Percentiles rank a stretch among this genome's conserved stretches.
Conservation (phyloP, 441 rosid species). For the Biscutella laevigata region DNA sequence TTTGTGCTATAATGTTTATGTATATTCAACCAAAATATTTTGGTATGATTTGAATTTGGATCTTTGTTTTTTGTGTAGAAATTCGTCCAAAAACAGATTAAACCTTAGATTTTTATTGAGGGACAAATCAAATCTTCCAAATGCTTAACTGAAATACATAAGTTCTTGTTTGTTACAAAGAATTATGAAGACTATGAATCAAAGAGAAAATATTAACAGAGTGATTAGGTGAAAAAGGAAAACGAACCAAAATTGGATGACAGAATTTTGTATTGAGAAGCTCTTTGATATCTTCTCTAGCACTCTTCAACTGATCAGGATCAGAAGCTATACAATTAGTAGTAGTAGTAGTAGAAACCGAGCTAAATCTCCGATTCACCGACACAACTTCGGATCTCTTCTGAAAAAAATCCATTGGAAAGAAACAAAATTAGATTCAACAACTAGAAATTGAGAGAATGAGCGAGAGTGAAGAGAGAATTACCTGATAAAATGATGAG, state of each 20-base stretch:
- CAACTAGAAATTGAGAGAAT: neutral
- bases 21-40: too few relatives aligned
- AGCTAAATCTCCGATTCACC: slow-evolving; percentile 31
- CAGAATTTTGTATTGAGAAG: slow-evolving; percentile 61
- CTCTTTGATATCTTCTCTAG: slow-evolving; percentile 80
- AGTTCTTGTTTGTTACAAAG: too few relatives aligned
- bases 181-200: too few relatives aligned
- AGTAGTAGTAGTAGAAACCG: slow-evolving; percentile 30
- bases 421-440: neutral
- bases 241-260: slow-evolving; percentile 71
- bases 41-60: too few relatives aligned
- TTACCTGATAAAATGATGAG: slow-evolving; percentile 37
- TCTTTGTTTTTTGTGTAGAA: too few relatives aligned
- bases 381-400: slow-evolving; percentile 26
- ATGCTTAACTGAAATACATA: too few relatives aligned
- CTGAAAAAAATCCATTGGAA: slow-evolving; percentile 26
- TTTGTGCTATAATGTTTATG: too few relatives aligned
- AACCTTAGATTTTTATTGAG: too few relatives aligned
- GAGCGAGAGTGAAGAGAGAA: neutral
- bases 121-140: too few relatives aligned
- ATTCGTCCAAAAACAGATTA: too few relatives aligned
- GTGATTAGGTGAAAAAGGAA: neutral
- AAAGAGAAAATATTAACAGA: neutral
- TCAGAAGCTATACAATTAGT: slow-evolving; percentile 52
- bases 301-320: slow-evolving; percentile 74